Percentiles rank a stretch among this genome's conserved stretches.
These are phyloP conservation scores for Medicago truncatula DNA, from an alignment of 306 rosid genomes.

Conservation along the genomic window DNA sequence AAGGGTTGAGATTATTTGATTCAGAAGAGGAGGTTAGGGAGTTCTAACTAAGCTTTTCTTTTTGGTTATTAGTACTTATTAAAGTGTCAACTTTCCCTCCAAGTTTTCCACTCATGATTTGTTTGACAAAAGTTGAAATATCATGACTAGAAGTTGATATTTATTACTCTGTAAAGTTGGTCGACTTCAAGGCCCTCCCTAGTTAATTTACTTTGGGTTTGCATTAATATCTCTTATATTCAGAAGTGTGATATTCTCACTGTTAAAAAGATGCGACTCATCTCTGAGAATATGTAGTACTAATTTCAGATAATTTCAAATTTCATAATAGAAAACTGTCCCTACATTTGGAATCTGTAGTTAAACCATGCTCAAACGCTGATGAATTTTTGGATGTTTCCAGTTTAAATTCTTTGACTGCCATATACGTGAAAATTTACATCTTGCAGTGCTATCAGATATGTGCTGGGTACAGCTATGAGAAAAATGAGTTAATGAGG, in stretches of 20 bases:
- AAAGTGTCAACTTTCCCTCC: slow-evolving; percentile 30
- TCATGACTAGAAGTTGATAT: slow-evolving; percentile 14
- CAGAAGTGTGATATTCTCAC: slow-evolving; percentile 37
- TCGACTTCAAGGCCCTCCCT: slow-evolving; percentile 23
- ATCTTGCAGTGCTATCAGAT: slow-evolving; percentile 22
- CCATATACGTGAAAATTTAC: slow-evolving; percentile 16
- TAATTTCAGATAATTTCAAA: slow-evolving; percentile 30
- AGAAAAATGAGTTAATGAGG: slow-evolving; percentile 45
- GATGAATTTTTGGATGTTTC: slow-evolving; percentile 15
- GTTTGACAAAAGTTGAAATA: slow-evolving; percentile 24
- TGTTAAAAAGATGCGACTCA: slow-evolving; percentile 34
- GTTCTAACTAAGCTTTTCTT: slow-evolving; percentile 27
- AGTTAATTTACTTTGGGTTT: slow-evolving; percentile 13
- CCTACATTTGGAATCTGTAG: slow-evolving; percentile 23
- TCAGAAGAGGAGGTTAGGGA: neutral
- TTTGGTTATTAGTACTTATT: slow-evolving; percentile 11
- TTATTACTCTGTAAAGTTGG: slow-evolving; percentile 45
- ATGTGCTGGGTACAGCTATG: slow-evolving; percentile 48
- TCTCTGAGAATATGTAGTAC: slow-evolving; percentile 14
- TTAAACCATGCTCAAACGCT: neutral
- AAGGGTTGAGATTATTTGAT: slow-evolving; percentile 1
- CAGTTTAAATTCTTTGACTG: slow-evolving; percentile 35
- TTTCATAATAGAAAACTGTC: neutral
- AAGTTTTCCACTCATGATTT: slow-evolving; percentile 38
- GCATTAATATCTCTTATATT: slow-evolving; percentile 29